phyloP scores from a whole-genome alignment of 768 basidiomycete genomes.

The Cystobasidiopsis lactophilus region DNA sequence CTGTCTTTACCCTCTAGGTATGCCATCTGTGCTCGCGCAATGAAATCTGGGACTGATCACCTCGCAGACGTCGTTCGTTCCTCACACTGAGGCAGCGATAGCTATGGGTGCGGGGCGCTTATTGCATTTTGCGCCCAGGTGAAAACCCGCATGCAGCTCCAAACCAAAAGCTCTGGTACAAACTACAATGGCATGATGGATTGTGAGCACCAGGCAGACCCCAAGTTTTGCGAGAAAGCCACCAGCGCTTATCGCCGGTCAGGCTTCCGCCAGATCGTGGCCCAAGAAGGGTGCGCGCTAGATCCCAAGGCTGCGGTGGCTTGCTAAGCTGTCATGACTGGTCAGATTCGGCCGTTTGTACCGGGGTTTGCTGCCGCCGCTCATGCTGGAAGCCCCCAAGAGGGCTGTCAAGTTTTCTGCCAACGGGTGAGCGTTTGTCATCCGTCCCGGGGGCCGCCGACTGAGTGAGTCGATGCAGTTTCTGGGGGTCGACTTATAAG shows the following conservation, averaged over 20 bases:
- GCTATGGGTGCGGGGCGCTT: not conserved
- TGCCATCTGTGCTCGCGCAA: constrained; percentile 17
- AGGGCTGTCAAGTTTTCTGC: constrained; percentile 57
- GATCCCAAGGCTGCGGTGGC: not conserved
- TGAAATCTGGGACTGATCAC: not conserved
- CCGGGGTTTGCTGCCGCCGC: constrained; percentile 83
- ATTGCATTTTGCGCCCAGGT: no score
- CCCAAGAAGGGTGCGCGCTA: constrained; percentile 59
- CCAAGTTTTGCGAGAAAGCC: no score
- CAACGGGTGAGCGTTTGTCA: constrained; percentile 7
- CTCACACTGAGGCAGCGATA: not conserved
- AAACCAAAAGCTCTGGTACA: constrained; percentile 49
- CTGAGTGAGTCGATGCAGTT: constrained; percentile 34
- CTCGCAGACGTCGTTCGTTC: constrained; percentile 59
- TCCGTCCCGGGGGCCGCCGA: constrained; percentile 35
- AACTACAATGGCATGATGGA: constrained; percentile 36
- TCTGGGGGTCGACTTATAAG: constrained; percentile 72
- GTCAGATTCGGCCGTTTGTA: constrained; percentile 58
- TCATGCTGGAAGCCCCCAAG: constrained; percentile 91
- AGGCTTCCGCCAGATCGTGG: constrained; percentile 50
- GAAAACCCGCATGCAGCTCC: constrained; percentile 97
- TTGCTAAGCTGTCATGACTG: not conserved
- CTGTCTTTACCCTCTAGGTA: constrained; percentile 76
- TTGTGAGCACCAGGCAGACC: no score
- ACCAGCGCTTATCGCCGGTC: no score